Base-by-base conservation (phyloP, 192 early-diverging fungal genomes). In the Kickxella alabastrina region DNA sequence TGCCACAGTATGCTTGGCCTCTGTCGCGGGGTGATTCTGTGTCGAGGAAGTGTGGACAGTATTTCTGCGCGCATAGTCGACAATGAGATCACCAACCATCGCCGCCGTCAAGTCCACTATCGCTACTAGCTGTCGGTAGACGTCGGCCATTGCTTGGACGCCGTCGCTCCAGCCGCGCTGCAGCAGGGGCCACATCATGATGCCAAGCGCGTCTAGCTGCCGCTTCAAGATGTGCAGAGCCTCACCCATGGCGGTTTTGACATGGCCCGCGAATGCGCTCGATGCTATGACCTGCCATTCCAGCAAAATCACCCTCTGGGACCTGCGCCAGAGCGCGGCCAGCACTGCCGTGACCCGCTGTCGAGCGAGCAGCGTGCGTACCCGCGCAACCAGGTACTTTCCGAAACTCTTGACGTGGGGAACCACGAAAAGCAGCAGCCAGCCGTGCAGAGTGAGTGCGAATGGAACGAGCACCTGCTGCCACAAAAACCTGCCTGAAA, bases 11-110 rank as follows among this genome's bases (percentile, higher is more conserved):
- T 17, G 36, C 36, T 43, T 43, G 41, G 21, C 13, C 41, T 43
- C 31, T 6, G 12, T 12, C 6, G 31, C 31, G 31, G 31, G 31
- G 31, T 12, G 6, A 12, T 8, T 14, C 32, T 34, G 47, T 21
- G 14, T 32, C 21, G 47, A 35, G 7, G 22, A 19, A 4, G 47
- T 21, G 31, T 69, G 66, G 6, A 69, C 66, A 21, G 45, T 43
- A 35, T 41, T 59, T 31, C 49, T 51, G 13, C 53, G 68, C 10
- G 68, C 68, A 51, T 45, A 60, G 1, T 64, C 57, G 0, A 72
- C 57, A 19, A 72, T 49, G 15, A 49, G 37, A 18, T 72, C 68
- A 10, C 68, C 68, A 28, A 61, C 54, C 28, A 51, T 27, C 0
- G 47, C 62, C 10, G 57, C 68, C 2, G 49, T 48, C 2, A 21